Conservation (phyloP, 202 grass and related monocot genomes). For the Musa balbisiana region DNA sequence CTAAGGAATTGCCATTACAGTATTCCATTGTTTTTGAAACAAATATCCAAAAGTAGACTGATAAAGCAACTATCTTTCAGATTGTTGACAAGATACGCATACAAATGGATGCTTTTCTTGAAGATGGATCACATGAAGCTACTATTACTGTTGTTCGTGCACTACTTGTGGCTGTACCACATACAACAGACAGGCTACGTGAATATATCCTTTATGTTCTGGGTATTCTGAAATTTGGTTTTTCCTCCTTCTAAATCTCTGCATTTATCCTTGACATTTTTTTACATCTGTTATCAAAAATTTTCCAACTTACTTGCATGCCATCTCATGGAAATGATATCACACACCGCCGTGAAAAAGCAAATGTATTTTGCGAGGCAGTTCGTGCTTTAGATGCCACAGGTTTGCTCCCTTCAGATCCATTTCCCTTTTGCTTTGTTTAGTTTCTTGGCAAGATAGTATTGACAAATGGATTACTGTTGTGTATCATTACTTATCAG, state of each 20-base stretch:
- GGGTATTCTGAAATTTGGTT: not conserved
- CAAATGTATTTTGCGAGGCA: constrained; percentile 82
- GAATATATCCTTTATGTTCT: constrained; percentile 86
- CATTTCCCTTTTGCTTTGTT: not conserved
- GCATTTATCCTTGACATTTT: constrained; percentile 61
- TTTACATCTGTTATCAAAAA: constrained; percentile 92
- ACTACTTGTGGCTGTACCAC: constrained; percentile 60
- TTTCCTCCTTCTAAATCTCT: not conserved
- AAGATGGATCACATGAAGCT: constrained; percentile 98
- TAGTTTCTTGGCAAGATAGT: not conserved
- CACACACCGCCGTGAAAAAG: constrained; percentile 43
- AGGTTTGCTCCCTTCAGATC: constrained; percentile 34
- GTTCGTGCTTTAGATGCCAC: constrained; percentile 88
- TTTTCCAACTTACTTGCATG: constrained; percentile 62
- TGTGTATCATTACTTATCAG: not conserved
- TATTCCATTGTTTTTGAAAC: not conserved
- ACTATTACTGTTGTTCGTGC: constrained; percentile 78
- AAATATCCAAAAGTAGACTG: not conserved
- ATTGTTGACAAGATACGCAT: constrained; percentile 94
- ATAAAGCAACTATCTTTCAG: constrained; percentile 34
- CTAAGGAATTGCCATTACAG: constrained; percentile 9
- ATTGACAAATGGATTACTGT: not conserved
- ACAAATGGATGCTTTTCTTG: constrained; percentile 99
- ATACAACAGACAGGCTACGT: constrained; percentile 86
- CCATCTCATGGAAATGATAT: constrained; percentile 48